phyloP scores from a whole-genome alignment of 2,329 filamentous ascomycete genomes.

The Fusarium dimerum region DNA sequence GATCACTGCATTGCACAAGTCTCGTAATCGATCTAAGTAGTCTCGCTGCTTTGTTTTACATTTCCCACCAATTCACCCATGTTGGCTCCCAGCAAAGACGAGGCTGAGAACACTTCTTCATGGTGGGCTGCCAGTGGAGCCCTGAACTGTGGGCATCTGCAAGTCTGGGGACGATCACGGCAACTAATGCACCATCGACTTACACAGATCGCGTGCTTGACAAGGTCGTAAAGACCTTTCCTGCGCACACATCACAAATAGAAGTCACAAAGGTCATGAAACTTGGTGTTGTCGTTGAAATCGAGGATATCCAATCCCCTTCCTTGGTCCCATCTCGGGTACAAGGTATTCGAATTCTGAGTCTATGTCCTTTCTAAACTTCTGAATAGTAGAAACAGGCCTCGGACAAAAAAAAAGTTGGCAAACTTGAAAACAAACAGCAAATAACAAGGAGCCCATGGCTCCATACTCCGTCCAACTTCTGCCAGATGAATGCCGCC shows the following conservation, averaged over 20 bases:
- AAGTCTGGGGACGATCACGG: not conserved
- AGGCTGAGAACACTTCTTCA: not conserved
- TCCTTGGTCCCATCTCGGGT: not conserved
- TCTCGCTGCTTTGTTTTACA: too few species aligned
- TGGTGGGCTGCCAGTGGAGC: not conserved
- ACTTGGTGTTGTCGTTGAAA: not conserved
- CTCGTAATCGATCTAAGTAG: too few species aligned
- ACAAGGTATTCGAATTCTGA: not conserved
- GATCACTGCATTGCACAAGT: too few species aligned
- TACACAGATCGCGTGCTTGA: not conserved
- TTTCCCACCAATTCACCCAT: too few species aligned
- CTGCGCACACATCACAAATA: too few species aligned
- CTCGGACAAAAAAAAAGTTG: not conserved
- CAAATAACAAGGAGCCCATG: not conserved
- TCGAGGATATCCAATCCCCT: not conserved
- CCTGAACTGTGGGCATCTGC: not conserved
- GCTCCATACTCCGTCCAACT: not conserved
- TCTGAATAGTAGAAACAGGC: not conserved
- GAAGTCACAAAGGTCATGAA: not conserved
- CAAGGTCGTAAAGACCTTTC: not conserved
- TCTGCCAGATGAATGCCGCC: not conserved
- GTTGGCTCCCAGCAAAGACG: too few species aligned
- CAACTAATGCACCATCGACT: not conserved
- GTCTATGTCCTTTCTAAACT: not conserved
- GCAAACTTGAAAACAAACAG: not conserved